Conservation (phyloP, 257 asterid genomes). For the Penstemon newberryi region DNA sequence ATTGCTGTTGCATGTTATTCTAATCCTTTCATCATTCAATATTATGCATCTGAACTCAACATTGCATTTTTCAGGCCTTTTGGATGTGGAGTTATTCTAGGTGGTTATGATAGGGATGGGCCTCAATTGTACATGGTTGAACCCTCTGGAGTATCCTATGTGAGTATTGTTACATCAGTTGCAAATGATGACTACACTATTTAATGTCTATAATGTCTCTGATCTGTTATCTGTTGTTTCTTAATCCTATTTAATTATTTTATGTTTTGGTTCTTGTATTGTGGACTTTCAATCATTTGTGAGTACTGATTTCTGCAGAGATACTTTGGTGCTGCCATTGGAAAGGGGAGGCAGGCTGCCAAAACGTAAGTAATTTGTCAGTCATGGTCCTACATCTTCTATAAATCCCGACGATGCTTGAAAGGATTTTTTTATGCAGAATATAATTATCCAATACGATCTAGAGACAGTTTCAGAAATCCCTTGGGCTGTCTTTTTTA, state of each 20-base stretch:
- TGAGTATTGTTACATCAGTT: constrained; percentile 38
- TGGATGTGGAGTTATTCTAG: constrained; percentile 89
- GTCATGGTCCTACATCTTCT: constrained; percentile 9
- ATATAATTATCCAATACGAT: neutral
- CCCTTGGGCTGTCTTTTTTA: neutral
- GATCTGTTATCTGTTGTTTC: neutral
- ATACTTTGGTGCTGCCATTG: constrained; percentile 94
- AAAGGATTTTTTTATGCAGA: neutral
- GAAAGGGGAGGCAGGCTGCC: constrained; percentile 97
- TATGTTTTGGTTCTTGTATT: constrained; percentile 10
- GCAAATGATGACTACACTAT: constrained; percentile 12
- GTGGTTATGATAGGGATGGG: constrained; percentile 96
- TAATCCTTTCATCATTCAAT: neutral
- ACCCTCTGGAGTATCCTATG: constrained; percentile 86
- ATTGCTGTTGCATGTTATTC: neutral
- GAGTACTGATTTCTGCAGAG: constrained; percentile 45
- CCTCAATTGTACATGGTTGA: constrained; percentile 90
- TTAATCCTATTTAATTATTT: neutral
- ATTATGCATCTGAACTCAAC: constrained; percentile 27
- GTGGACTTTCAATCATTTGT: constrained; percentile 19
- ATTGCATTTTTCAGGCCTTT: constrained; percentile 61
- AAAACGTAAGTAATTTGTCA: constrained; percentile 67
- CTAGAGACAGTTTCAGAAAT: no score
- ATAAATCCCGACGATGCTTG: neutral
- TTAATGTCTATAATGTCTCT: neutral